Evolutionary conservation across 768 basidiomycete species (phyloP).

Genomic region (Amanita exitialis): DNA sequence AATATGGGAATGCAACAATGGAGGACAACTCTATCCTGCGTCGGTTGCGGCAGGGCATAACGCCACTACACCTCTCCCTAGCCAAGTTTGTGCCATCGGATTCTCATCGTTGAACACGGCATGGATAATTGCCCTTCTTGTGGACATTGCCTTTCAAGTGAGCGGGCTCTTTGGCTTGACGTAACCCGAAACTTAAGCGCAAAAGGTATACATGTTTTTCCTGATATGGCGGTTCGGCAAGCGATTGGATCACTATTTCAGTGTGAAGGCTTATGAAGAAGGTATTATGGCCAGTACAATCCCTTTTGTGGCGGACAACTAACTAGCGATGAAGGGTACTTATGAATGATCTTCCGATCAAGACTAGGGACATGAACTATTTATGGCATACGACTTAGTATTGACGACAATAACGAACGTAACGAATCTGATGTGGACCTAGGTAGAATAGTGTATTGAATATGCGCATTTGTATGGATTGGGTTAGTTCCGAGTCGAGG

Average conservation of each 20-base stretch:
- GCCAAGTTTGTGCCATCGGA: slow-evolving; percentile 47
- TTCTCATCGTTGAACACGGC: slow-evolving; percentile 50
- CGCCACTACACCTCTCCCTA: slow-evolving; percentile 35
- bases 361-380: neutral
- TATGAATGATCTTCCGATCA: slow-evolving; percentile 31
- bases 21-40: slow-evolving; percentile 50
- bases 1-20: slow-evolving; percentile 64
- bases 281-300: slow-evolving; percentile 27
- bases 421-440: slow-evolving; percentile 20
- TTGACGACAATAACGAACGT: slow-evolving; percentile 22
- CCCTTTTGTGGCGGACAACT: slow-evolving; percentile 12
- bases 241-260: slow-evolving; percentile 54
- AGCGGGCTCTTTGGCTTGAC: slow-evolving; percentile 16
- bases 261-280: slow-evolving; percentile 52
- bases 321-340: slow-evolving; percentile 26
- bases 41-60: slow-evolving; percentile 31
- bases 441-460: slow-evolving; percentile 12
- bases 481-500: slow-evolving; percentile 3
- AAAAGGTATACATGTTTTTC: slow-evolving; percentile 69
- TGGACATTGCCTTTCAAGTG: slow-evolving; percentile 64
- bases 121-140: slow-evolving; percentile 54
- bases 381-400: neutral
- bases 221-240: slow-evolving; percentile 66
- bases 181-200: slow-evolving; percentile 13
- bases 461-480: slow-evolving; percentile 4